Percentiles rank a stretch among this genome's conserved stretches.
Conservation (phyloP, 352 stramenopile species). For the Aphanomyces cochlioides region DNA sequence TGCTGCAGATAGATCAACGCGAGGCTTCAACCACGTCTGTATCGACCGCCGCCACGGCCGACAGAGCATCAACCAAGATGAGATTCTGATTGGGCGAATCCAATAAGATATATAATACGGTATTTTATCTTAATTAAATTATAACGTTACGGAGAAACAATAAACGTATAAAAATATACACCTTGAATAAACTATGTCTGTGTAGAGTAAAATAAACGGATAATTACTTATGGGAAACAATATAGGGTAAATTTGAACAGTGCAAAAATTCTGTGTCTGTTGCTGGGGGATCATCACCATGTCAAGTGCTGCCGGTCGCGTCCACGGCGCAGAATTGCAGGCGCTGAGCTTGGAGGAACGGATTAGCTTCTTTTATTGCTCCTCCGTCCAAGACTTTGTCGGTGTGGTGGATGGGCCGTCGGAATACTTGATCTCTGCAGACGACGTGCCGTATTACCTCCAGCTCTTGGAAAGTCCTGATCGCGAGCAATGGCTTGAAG, state of each 20-base stretch:
- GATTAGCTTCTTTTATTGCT: conserved; percentile 27
- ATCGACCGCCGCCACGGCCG: conserved; percentile 4
- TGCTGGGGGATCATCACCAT: background rate
- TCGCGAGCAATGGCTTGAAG: conserved; percentile 16
- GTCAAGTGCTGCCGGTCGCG: background rate
- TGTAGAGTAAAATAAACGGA: too few species aligned
- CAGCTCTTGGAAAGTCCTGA: conserved; percentile 22
- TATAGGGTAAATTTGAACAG: background rate
- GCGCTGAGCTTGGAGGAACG: conserved; percentile 23
- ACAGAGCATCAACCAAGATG: too few species aligned
- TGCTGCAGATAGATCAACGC: background rate
- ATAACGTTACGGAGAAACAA: too few species aligned
- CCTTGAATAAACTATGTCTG: too few species aligned
- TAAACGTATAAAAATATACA: too few species aligned
- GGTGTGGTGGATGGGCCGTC: background rate
- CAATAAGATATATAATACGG: too few species aligned
- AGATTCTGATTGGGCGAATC: too few species aligned
- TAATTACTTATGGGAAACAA: background rate
- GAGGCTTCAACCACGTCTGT: conserved; percentile 11
- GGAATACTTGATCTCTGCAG: conserved; percentile 22
- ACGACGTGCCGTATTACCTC: conserved; percentile 24
- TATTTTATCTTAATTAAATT: too few species aligned
- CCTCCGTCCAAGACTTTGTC: conserved; percentile 24
- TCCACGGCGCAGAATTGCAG: conserved; percentile 19
- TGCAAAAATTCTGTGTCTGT: too few species aligned